Evolutionary conservation across 75 land plant genomes (phyloP), one percentile per base, ranked within the genome.

Genomic region (Cryptomeria japonica): DNA sequence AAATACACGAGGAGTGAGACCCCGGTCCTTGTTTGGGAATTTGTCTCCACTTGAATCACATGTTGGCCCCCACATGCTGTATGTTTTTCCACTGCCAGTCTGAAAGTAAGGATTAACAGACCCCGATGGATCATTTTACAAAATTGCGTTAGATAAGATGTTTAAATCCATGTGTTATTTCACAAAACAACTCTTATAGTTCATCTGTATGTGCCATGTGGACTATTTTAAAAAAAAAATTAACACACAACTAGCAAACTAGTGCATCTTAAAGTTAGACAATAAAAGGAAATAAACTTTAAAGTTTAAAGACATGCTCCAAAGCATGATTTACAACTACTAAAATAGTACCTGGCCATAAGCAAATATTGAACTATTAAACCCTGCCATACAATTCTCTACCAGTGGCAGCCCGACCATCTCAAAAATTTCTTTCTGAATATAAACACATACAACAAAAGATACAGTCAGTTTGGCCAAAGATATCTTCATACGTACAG

Each of bases 1-100:
- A 91, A 97, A 97, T 14, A 98, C 97, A 32, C 99, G 97, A 14
- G 99, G 99, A 11, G 99, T 97, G 38, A 98, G 88, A 46, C 99
- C 99, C 83, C 95, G 88, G 79, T 93, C 89, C 32, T 87, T 90
- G 86, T 72, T 90, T 37, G 90, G 92, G 53, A 87, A 70, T 19
- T 88, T 88, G 12, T 92, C 97, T 32, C 89, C 92, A n/a, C 84
- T 82, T 46, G 84, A 87, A 87, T 91, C 99, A 80, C 94, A 89
- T 73, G 92, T 94, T 0, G 96, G 95, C 32, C 99, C 99, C 99
- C 98, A 97, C 96, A 97, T 93, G 19, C 98, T 96, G 88, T 94
- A 94, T 5, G 96, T 95, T 89, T 97, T 97, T 36, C 99, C 99
- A 87, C 95, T 96, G 46, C 98, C 99, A 38, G 96, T 94, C 99